A percentile compares a stretch with the other conserved stretches of the same genome.
Evolutionary conservation across 495 filamentous ascomycete species (phyloP).

Genomic region (Talaromyces liani): DNA sequence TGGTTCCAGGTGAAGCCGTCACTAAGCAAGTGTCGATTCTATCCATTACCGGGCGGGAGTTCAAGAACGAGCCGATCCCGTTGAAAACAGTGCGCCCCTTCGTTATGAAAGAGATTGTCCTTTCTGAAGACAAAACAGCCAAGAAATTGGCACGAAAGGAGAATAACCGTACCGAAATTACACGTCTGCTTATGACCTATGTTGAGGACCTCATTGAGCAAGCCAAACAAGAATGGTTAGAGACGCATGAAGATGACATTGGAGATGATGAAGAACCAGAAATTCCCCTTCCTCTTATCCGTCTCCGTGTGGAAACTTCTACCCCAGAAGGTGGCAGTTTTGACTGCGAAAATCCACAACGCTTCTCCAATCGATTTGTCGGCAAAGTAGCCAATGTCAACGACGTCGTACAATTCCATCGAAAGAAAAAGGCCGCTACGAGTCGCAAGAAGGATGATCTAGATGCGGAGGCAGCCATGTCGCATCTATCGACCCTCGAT

Average conservation of each 20-base stretch:
- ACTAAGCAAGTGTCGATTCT: slow-evolving; percentile 85
- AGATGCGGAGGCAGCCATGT: slow-evolving; percentile 46
- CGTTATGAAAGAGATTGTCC: slow-evolving; percentile 71
- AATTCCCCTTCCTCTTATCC: slow-evolving; percentile 71
- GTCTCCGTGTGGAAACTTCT: slow-evolving; percentile 85
- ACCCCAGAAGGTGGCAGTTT: slow-evolving; percentile 80
- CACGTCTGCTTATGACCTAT: slow-evolving; percentile 61
- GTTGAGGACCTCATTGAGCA: slow-evolving; percentile 83
- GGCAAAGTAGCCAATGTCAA: slow-evolving; percentile 87
- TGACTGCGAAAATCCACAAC: slow-evolving; percentile 91
- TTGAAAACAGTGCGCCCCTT: slow-evolving; percentile 89
- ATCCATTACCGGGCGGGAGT: slow-evolving; percentile 74
- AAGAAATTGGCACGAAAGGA: slow-evolving; percentile 70
- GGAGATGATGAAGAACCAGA: slow-evolving; percentile 47
- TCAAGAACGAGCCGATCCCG: slow-evolving; percentile 71
- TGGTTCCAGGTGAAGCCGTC: slow-evolving; percentile 84
- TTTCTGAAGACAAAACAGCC: slow-evolving; percentile 69
- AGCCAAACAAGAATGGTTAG: slow-evolving; percentile 73
- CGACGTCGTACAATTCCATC: slow-evolving; percentile 88
- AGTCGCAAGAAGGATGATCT: slow-evolving; percentile 30
- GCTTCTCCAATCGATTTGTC: slow-evolving; percentile 90
- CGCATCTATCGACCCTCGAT: slow-evolving; percentile 55
- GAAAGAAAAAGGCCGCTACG: slow-evolving; percentile 59
- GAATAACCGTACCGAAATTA: slow-evolving; percentile 75
- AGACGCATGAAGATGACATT: slow-evolving; percentile 52